phyloP scores from a whole-genome alignment of 371 early-diverging fungal genomes.

The Mortierella sp. region DNA sequence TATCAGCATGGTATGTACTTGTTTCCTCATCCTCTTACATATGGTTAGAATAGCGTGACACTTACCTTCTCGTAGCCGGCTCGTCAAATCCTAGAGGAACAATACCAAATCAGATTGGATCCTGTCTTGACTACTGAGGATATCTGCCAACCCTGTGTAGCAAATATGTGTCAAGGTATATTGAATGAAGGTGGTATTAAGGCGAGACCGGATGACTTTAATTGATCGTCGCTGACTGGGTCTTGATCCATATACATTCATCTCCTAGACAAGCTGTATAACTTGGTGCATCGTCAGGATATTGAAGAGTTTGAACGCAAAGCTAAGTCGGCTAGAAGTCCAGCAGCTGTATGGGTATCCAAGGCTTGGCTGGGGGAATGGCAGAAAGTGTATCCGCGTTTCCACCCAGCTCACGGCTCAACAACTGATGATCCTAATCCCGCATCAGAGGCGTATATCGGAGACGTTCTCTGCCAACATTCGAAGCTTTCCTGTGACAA shows the following conservation, averaged over 20 bases:
- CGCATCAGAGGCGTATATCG: conserved; percentile 7
- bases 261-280: conserved; percentile 41
- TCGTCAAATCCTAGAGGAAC: conserved; percentile 8
- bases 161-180: conserved; percentile 15
- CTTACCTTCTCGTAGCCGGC: conserved; percentile 16
- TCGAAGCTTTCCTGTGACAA: conserved; percentile 24
- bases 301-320: conserved; percentile 31
- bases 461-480: conserved; percentile 41
- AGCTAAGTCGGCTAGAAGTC: conserved; percentile 10
- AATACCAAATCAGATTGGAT: conserved; percentile 5
- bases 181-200: not conserved
- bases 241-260: not conserved
- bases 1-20: conserved; percentile 41
- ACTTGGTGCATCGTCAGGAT: conserved; percentile 29
- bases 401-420: conserved; percentile 16
- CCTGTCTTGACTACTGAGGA: conserved; percentile 37
- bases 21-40: not conserved
- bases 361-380: conserved; percentile 47
- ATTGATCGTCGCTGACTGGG: too few relatives aligned
- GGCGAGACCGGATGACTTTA: too few relatives aligned
- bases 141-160: conserved; percentile 18
- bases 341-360: conserved; percentile 39
- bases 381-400: conserved; percentile 31
- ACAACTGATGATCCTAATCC: conserved; percentile 37
- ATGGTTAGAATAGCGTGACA: not conserved